A percentile compares a stretch with the other conserved stretches of the same genome.
phyloP scores from a whole-genome alignment of 305 asterid genomes.

The Ilex paraguariensis region DNA sequence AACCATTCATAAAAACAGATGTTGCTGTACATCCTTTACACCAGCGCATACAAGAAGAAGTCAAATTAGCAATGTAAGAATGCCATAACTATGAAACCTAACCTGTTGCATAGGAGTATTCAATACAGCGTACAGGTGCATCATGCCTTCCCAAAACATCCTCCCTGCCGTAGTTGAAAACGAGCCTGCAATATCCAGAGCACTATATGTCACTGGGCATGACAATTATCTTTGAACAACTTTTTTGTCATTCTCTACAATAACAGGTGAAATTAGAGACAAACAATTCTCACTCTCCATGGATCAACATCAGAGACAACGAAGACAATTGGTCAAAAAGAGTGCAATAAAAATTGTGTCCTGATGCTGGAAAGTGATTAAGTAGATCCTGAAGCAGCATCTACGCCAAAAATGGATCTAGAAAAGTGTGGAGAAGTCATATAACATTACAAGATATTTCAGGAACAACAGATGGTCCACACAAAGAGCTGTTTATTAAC shows the following conservation, averaged over 20 bases:
- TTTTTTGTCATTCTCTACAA: slow-evolving; percentile 4
- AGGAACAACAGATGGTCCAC: no score
- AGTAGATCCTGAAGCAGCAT: no score
- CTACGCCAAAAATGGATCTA: no score
- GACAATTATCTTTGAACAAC: neutral
- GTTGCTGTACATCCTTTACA: neutral
- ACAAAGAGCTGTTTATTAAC: no score
- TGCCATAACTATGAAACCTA: slow-evolving; percentile 8
- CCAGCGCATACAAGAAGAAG: neutral
- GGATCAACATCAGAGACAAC: neutral
- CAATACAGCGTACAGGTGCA: slow-evolving; percentile 90
- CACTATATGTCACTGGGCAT: slow-evolving; percentile 12
- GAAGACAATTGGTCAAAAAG: neutral
- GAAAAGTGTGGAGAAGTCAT: no score
- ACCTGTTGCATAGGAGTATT: slow-evolving; percentile 88
- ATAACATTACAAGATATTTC: no score
- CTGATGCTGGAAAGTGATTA: neutral
- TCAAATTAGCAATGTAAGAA: neutral
- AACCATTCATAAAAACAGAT: no score
- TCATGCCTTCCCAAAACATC: slow-evolving; percentile 88
- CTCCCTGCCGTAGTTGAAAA: slow-evolving; percentile 72
- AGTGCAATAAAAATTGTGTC: neutral
- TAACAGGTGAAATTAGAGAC: neutral
- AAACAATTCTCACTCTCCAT: neutral
- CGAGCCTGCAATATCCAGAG: slow-evolving; percentile 44